Conservation (phyloP, 257 asterid genomes). For the Osmanthus fragrans region DNA sequence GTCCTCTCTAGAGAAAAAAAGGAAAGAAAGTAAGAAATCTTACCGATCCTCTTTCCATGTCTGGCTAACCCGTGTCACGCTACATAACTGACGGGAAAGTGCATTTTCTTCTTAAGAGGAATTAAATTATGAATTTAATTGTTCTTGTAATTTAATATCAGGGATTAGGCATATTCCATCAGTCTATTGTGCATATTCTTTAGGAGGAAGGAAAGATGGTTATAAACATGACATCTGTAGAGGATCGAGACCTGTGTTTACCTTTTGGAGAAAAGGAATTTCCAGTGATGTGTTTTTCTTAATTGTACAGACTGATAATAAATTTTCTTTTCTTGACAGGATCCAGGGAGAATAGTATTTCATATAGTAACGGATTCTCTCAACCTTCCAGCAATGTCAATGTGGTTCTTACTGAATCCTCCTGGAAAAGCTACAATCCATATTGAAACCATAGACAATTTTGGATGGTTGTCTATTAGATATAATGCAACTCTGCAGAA, state of each 20-base stretch:
- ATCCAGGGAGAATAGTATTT: conserved; percentile 69
- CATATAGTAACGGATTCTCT: conserved; percentile 83
- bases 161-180: not conserved
- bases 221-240: not conserved
- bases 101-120: not conserved
- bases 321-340: conserved; percentile 50
- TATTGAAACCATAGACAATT: conserved; percentile 63
- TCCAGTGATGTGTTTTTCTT: conserved; percentile 9
- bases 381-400: conserved; percentile 75
- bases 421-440: conserved; percentile 73
- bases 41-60: not conserved
- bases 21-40: not conserved
- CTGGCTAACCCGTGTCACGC: not conserved
- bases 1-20: not conserved
- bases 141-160: not conserved
- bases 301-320: not conserved
- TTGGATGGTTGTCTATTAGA: conserved; percentile 58
- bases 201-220: conserved; percentile 10
- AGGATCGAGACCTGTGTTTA: not conserved
- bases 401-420: conserved; percentile 92
- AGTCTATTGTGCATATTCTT: not conserved
- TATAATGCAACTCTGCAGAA: conserved; percentile 50
- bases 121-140: not conserved
- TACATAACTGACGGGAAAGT: not conserved
- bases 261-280: not conserved